Percentiles rank a stretch among this genome's conserved stretches.
These are phyloP conservation scores for Neopestalotiopsis clavispora DNA, from an alignment of 2,329 filamentous ascomycete genomes.

Conservation along the genomic window DNA sequence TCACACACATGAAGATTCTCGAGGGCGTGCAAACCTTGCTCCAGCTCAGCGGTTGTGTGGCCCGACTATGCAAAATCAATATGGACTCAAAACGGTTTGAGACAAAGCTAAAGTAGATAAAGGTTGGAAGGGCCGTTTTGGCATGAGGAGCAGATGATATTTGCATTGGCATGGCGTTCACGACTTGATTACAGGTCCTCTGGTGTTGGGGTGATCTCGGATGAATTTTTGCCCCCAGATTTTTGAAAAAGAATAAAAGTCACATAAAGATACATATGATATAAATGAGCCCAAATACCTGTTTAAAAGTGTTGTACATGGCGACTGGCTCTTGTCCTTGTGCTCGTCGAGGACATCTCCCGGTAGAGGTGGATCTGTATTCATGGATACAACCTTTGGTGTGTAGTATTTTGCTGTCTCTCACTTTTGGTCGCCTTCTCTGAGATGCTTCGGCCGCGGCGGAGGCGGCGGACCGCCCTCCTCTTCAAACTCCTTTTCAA, in stretches of 20 bases:
- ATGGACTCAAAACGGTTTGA: constrained; percentile 89
- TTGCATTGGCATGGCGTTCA: constrained; percentile 37
- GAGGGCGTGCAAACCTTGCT: constrained; percentile 95
- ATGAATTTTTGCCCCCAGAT: constrained; percentile 15
- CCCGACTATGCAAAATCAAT: constrained; percentile 90
- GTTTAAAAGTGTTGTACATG: constrained; percentile 23
- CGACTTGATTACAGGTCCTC: constrained; percentile 18
- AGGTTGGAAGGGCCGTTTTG: not conserved
- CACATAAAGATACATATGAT: not conserved
- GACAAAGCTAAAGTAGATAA: constrained; percentile 15
- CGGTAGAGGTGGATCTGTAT: no score
- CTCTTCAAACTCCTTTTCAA: constrained; percentile 64
- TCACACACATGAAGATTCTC: constrained; percentile 99
- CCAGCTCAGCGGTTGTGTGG: constrained; percentile 91
- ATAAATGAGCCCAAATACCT: constrained; percentile 15
- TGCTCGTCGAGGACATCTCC: not conserved
- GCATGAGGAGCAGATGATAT: constrained; percentile 19
- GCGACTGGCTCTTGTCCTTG: not conserved
- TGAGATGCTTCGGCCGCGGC: constrained; percentile 26
- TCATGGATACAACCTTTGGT: no score
- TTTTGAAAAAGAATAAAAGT: constrained; percentile 9
- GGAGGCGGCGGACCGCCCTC: constrained; percentile 42
- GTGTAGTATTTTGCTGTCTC: not conserved
- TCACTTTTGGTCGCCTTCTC: constrained; percentile 3
- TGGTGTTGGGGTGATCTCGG: constrained; percentile 12